These are phyloP conservation scores for Hypoxylon sp. DNA, from an alignment of 2,329 filamentous ascomycete genomes.

Conservation along the genomic window DNA sequence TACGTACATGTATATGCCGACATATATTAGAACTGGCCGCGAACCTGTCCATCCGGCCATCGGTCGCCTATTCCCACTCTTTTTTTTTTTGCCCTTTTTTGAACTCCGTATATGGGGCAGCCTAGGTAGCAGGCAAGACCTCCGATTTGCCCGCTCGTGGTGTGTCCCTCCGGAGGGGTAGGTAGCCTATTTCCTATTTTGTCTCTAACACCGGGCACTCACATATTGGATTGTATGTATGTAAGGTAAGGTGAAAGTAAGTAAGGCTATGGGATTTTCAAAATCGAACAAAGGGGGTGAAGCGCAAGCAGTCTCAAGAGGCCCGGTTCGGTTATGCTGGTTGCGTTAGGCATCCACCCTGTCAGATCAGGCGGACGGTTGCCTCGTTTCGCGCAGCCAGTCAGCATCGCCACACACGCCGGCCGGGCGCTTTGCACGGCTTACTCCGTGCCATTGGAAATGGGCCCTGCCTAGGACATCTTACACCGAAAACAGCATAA, in stretches of 20 bases:
- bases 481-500: not conserved
- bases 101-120: not conserved
- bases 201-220: not conserved
- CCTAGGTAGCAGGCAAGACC: not conserved
- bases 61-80: not conserved
- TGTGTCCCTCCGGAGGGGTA: not conserved
- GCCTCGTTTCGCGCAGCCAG: conserved; percentile 24
- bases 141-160: not conserved
- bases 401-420: not conserved
- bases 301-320: not conserved
- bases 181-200: not conserved
- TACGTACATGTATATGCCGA: not conserved
- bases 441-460: conserved; percentile 15
- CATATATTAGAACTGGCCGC: not conserved
- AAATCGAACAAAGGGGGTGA: not conserved
- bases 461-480: conserved; percentile 6
- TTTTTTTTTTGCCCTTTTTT: not conserved
- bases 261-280: not conserved
- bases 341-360: conserved; percentile 10
- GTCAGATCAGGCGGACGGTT: conserved; percentile 24
- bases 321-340: not conserved
- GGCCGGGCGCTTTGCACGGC: no score
- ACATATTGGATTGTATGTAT: no score
- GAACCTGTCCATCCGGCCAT: not conserved
- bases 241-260: not conserved